Conservation (phyloP, 164 flowering plant genomes). For the Kingdonia uniflora region DNA sequence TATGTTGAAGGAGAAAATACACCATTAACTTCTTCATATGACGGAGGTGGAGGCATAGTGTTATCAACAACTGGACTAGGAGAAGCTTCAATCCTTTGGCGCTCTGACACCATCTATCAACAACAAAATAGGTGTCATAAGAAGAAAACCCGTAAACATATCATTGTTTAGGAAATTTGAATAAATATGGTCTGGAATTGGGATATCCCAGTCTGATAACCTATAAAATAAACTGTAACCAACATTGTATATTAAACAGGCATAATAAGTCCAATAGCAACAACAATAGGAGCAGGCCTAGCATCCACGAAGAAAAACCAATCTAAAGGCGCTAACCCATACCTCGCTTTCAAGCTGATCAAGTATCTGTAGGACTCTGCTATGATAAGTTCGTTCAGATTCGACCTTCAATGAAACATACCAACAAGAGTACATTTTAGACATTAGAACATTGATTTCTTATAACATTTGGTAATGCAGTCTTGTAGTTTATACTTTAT, state of each 20-base stretch:
- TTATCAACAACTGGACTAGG: conserved; percentile 36
- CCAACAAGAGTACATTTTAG: neutral
- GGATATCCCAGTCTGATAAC: too few species aligned
- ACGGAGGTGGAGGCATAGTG: conserved; percentile 59
- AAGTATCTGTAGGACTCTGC: conserved; percentile 69
- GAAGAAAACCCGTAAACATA: neutral
- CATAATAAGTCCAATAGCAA: neutral
- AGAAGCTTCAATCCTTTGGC: conserved; percentile 70
- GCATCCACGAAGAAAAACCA: neutral
- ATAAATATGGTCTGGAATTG: neutral
- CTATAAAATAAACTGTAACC: too few species aligned
- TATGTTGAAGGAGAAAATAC: conserved; percentile 38
- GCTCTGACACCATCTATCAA: conserved; percentile 65
- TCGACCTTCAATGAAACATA: conserved; percentile 53
- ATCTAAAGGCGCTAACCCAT: conserved; percentile 1
- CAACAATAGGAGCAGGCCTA: neutral
- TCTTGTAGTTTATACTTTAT: neutral
- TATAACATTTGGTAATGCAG: too few species aligned
- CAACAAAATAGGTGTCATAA: neutral
- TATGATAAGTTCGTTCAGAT: conserved; percentile 75
- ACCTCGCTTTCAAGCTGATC: conserved; percentile 90
- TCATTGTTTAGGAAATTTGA: neutral
- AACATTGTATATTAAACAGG: neutral
- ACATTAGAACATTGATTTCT: too few species aligned
- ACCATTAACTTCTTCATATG: conserved; percentile 66